Evolutionary conservation across 352 stramenopile species (phyloP).

Genomic region (Globisporangium polare): DNA sequence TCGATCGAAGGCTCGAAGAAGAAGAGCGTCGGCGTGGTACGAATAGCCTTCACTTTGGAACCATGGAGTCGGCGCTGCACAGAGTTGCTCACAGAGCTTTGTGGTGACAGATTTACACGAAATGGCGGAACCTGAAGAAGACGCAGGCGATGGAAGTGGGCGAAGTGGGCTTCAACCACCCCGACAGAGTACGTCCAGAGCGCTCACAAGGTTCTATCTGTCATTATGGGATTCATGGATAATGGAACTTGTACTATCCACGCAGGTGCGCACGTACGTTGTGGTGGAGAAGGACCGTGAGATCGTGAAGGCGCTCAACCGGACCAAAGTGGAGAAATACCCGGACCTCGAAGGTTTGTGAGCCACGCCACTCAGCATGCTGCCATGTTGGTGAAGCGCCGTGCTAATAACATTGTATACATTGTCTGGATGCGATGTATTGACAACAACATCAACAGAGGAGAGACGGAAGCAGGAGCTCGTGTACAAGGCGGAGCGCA

Average conservation of each 20-base stretch:
- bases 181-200: constrained; percentile 39
- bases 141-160: constrained; percentile 88
- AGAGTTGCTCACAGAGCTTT: neutral
- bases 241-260: constrained; percentile 10
- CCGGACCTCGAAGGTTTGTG: constrained; percentile 73
- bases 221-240: neutral
- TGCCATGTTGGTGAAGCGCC: neutral
- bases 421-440: neutral
- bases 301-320: constrained; percentile 86
- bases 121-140: constrained; percentile 93
- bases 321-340: constrained; percentile 75
- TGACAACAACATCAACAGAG: too few relatives aligned
- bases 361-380: neutral
- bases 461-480: constrained; percentile 58
- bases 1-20: constrained; percentile 94
- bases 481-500: constrained; percentile 68
- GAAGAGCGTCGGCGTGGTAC: constrained; percentile 81
- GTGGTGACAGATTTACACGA: constrained; percentile 83
- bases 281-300: constrained; percentile 84
- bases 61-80: neutral
- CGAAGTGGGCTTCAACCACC: constrained; percentile 83
- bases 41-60: neutral
- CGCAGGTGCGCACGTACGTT: constrained; percentile 60
- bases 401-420: neutral
- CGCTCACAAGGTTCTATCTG: neutral